Evolutionary conservation across 257 asterid species (phyloP).

Genomic region (Solanum piurae): DNA sequence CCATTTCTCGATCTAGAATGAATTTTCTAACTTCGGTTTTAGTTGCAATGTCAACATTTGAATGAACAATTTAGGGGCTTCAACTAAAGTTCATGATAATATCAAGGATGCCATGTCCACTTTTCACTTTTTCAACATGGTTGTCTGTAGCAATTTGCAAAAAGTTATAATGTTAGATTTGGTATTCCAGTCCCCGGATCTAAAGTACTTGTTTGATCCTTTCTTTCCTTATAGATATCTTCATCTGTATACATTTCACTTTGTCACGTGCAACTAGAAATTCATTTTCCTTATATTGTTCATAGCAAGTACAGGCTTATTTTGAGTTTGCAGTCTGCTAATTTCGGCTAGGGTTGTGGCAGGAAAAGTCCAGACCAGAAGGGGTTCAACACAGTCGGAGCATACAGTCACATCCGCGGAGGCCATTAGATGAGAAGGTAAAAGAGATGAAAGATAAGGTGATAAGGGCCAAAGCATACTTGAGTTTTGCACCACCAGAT

Average conservation of each 20-base stretch:
- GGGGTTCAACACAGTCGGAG: constrained; percentile 21
- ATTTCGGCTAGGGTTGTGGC: constrained; percentile 15
- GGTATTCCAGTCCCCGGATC: neutral
- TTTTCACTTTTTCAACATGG: neutral
- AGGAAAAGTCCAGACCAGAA: constrained; percentile 34
- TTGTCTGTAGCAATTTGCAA: neutral
- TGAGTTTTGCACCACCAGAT: constrained; percentile 47
- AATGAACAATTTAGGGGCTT: neutral
- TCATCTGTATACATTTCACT: neutral
- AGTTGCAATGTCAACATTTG: neutral
- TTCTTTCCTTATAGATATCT: neutral
- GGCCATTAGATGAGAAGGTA: constrained; percentile 45
- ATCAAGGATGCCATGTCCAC: neutral
- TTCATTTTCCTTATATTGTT: neutral
- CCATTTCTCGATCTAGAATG: neutral
- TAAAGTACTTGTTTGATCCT: neutral
- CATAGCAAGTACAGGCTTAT: neutral
- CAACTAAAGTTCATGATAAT: neutral
- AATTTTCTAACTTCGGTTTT: neutral
- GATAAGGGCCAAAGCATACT: constrained; percentile 68
- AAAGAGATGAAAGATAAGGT: constrained; percentile 84
- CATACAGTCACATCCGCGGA: constrained; percentile 16
- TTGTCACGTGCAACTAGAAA: neutral
- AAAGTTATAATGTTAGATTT: neutral
- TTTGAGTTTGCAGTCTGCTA: neutral